These are phyloP conservation scores for Thraustochytrium sp. DNA, from an alignment of 352 stramenopile genomes.

Conservation along the genomic window DNA sequence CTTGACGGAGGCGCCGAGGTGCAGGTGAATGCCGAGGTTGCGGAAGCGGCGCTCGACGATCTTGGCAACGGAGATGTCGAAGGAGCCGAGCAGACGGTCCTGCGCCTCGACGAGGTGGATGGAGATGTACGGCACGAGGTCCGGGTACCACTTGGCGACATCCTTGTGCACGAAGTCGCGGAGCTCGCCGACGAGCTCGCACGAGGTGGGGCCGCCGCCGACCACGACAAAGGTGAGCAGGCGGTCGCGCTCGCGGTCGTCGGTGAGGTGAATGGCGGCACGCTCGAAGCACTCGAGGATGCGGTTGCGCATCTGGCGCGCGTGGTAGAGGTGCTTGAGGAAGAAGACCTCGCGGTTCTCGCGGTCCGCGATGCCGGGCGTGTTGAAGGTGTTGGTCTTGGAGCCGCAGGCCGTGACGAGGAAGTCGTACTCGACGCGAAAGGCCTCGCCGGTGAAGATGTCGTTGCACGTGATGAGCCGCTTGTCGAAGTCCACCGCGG, in stretches of 20 bases:
- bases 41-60: conserved; percentile 62
- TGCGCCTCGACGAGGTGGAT: conserved; percentile 70
- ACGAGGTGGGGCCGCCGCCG: conserved; percentile 80
- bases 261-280: conserved; percentile 74
- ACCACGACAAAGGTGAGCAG: conserved; percentile 96
- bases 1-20: conserved; percentile 57
- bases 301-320: conserved; percentile 69
- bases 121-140: conserved; percentile 60
- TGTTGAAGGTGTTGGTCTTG: conserved; percentile 88
- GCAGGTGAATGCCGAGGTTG: conserved; percentile 63
- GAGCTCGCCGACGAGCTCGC: conserved; percentile 90
- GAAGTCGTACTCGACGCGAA: conserved; percentile 84
- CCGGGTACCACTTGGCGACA: conserved; percentile 68
- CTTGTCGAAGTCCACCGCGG: conserved; percentile 65
- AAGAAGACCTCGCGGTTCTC: conserved; percentile 79
- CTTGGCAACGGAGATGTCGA: conserved; percentile 61
- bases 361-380: conserved; percentile 64
- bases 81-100: conserved; percentile 65
- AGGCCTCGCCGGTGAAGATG: conserved; percentile 55
- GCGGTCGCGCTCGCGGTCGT: conserved; percentile 70
- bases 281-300: conserved; percentile 89
- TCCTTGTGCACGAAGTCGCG: conserved; percentile 87
- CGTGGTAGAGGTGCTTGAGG: conserved; percentile 92
- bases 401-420: conserved; percentile 83
- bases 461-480: conserved; percentile 67